phyloP scores from a whole-genome alignment of 169 alveolate species.

The Sarcocystis neurona region DNA sequence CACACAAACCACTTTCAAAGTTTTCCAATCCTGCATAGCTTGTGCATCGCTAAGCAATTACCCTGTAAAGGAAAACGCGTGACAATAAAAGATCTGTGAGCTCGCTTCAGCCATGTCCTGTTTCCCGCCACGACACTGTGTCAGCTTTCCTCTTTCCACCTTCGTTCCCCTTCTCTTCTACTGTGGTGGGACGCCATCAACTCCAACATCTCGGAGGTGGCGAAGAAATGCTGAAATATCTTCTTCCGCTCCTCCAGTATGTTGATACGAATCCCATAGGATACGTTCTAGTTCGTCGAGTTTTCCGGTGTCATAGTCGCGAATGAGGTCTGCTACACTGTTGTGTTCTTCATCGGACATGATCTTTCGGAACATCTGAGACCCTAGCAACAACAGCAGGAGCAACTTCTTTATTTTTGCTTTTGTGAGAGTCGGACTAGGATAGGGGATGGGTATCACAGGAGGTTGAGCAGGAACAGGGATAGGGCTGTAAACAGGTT shows the following conservation, averaged over 20 bases:
- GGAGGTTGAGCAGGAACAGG: background rate
- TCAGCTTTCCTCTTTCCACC: no score
- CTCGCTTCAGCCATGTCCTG: no score
- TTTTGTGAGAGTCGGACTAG: background rate
- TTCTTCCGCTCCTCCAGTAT: background rate
- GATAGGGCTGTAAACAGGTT: no score
- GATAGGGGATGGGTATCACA: background rate
- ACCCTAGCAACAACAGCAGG: slow-evolving; percentile 7
- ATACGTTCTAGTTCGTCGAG: slow-evolving; percentile 1
- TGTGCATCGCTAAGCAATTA: no score
- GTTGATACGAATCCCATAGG: slow-evolving; percentile 15
- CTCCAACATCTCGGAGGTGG: background rate
- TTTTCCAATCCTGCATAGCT: no score
- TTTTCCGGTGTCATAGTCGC: slow-evolving; percentile 6
- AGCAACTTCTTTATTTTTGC: slow-evolving; percentile 6
- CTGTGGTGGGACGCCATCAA: no score
- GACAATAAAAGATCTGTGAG: no score
- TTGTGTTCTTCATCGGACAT: slow-evolving; percentile 24
- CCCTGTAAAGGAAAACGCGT: no score
- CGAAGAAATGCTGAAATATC: background rate
- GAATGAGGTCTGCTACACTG: slow-evolving; percentile 1
- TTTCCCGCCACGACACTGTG: no score
- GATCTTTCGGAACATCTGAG: background rate
- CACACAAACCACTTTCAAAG: no score
- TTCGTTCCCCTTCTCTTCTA: no score